A percentile compares a stretch with the other conserved stretches of the same genome.
These are phyloP conservation scores for Komagataella ulmi DNA, from an alignment of 805 yeast species.

Conservation along the genomic window DNA sequence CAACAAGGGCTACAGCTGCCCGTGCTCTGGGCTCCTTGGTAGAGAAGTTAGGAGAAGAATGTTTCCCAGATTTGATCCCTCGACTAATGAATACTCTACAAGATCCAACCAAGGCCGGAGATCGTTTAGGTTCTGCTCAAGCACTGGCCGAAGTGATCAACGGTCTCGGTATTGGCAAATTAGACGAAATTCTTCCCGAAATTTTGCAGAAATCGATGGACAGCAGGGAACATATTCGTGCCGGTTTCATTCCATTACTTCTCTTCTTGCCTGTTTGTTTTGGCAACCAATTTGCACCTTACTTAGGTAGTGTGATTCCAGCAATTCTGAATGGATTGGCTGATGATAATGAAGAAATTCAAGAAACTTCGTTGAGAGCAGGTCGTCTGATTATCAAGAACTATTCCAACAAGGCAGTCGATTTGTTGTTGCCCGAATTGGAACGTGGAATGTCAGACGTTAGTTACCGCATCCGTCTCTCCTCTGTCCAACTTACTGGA, in stretches of 20 bases:
- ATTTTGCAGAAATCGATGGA: constrained; percentile 62
- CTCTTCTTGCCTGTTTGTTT: constrained; percentile 89
- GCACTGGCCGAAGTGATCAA: constrained; percentile 88
- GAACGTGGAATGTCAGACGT: constrained; percentile 79
- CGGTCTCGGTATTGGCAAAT: constrained; percentile 78
- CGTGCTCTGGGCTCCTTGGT: constrained; percentile 94
- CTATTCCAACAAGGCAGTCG: constrained; percentile 88
- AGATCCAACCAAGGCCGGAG: constrained; percentile 74
- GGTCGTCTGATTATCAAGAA: constrained; percentile 86
- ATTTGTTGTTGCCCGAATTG: constrained; percentile 83
- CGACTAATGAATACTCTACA: constrained; percentile 61
- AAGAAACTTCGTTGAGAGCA: constrained; percentile 83
- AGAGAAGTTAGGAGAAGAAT: constrained; percentile 91
- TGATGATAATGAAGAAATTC: constrained; percentile 72
- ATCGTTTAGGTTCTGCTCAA: constrained; percentile 93
- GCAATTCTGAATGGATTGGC: constrained; percentile 88
- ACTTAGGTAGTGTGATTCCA: constrained; percentile 75
- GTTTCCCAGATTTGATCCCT: constrained; percentile 84
- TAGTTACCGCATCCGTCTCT: constrained; percentile 76
- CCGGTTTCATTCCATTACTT: constrained; percentile 84
- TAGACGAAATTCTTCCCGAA: constrained; percentile 80
- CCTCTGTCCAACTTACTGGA: constrained; percentile 92
- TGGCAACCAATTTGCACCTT: constrained; percentile 85
- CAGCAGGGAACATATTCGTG: constrained; percentile 61
- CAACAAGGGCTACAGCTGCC: constrained; percentile 93